phyloP scores from a whole-genome alignment of 75 land plant species.

The Sequoiadendron giganteum region DNA sequence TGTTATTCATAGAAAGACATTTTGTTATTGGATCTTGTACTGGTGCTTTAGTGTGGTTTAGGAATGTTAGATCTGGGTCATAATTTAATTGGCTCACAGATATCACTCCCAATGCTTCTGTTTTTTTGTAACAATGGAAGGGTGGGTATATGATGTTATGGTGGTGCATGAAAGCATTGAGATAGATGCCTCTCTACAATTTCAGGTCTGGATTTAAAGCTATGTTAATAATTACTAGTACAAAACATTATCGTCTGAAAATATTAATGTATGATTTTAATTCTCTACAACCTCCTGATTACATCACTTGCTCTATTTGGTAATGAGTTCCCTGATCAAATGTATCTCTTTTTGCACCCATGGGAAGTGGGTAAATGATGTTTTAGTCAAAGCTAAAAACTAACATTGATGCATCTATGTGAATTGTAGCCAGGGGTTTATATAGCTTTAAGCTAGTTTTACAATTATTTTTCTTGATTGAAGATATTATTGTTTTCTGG shows the following conservation, averaged over 20 bases:
- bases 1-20: neutral
- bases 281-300: neutral
- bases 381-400: neutral
- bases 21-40: neutral
- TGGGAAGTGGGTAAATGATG: neutral
- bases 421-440: neutral
- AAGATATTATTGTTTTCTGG: neutral
- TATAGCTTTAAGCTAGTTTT: neutral
- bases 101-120: neutral
- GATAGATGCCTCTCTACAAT: neutral
- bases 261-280: neutral
- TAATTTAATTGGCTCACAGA: neutral
- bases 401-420: neutral
- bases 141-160: neutral
- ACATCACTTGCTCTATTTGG: neutral
- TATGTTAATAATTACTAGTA: neutral
- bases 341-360: neutral
- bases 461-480: neutral
- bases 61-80: neutral
- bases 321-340: neutral
- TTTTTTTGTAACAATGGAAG: neutral
- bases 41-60: neutral
- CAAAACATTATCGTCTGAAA: neutral
- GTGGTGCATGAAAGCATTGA: neutral
- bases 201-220: neutral